Evolutionary conservation across 345 rosid genomes (phyloP).

Genomic region (Linum trigynum): DNA sequence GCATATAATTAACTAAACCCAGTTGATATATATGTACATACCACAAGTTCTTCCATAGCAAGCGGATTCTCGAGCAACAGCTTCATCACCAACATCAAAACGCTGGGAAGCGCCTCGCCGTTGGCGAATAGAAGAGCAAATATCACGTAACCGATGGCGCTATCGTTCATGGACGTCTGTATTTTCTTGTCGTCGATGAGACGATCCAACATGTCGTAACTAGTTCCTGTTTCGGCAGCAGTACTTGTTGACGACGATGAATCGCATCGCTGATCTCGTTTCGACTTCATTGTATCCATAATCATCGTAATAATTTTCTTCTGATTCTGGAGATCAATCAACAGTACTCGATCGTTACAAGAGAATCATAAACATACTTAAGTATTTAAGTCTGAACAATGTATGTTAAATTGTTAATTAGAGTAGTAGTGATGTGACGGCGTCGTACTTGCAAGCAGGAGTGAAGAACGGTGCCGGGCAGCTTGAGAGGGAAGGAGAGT

Average conservation of each 20-base stretch:
- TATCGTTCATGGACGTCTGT: constrained; percentile 3
- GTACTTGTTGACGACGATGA: background rate
- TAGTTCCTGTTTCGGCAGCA: background rate
- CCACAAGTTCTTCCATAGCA: constrained; percentile 13
- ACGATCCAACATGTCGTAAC: constrained; percentile 17
- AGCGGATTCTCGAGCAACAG: constrained; percentile 15
- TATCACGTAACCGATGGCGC: constrained; percentile 10
- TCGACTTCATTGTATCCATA: constrained; percentile 13
- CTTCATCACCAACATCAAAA: constrained; percentile 18
- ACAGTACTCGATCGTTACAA: no score
- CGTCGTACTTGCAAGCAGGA: constrained; percentile 18
- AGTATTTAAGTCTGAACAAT: no score
- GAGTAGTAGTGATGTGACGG: background rate
- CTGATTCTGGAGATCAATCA: constrained; percentile 7
- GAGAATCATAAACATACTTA: no score
- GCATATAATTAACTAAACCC: background rate
- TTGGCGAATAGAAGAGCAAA: constrained; percentile 21
- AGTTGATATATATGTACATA: background rate
- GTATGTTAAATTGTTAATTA: background rate
- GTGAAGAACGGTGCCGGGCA: constrained; percentile 23
- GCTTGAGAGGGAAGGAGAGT: constrained; percentile 22
- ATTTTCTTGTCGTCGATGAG: constrained; percentile 10
- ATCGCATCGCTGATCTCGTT: background rate
- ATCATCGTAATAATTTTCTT: constrained; percentile 15
- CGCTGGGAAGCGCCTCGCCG: constrained; percentile 18